Conservation (phyloP, 2,329 filamentous ascomycete species). For the Penicillium sclerotiorum region DNA sequence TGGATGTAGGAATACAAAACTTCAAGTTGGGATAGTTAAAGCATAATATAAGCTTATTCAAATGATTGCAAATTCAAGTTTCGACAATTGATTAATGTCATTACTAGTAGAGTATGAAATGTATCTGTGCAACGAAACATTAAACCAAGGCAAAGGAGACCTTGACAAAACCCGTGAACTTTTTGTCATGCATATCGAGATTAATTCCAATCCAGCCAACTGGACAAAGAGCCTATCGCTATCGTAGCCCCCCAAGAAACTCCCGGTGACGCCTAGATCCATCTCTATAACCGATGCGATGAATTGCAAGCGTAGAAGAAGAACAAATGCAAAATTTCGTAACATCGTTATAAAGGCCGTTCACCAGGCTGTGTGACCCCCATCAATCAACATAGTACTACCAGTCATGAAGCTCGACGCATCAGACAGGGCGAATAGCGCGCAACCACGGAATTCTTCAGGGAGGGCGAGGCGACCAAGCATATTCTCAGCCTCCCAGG, state of each 20-base stretch:
- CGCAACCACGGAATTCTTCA: conserved; percentile 65
- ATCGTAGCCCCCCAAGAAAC: background rate
- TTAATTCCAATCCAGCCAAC: background rate
- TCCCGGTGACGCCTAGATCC: background rate
- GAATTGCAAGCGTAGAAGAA: background rate
- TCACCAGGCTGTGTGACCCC: conserved; percentile 62
- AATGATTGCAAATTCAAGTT: too few species aligned
- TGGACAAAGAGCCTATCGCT: background rate
- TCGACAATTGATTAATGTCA: background rate
- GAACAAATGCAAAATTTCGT: background rate
- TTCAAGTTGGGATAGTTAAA: too few species aligned
- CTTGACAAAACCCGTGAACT: background rate
- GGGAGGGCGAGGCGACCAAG: conserved; percentile 57
- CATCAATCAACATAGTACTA: conserved; percentile 69
- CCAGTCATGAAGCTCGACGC: conserved; percentile 73
- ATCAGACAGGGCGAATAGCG: conserved; percentile 68
- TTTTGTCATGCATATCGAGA: background rate
- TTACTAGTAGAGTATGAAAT: too few species aligned
- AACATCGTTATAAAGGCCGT: background rate
- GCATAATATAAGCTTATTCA: too few species aligned
- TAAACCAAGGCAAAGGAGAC: background rate
- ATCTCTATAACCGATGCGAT: background rate
- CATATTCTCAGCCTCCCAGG: conserved; percentile 53
- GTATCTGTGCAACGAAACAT: background rate
- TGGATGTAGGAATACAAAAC: too few species aligned